Evolutionary conservation across 352 stramenopile genomes (phyloP).

Genomic region (Pythium plurisporium): DNA sequence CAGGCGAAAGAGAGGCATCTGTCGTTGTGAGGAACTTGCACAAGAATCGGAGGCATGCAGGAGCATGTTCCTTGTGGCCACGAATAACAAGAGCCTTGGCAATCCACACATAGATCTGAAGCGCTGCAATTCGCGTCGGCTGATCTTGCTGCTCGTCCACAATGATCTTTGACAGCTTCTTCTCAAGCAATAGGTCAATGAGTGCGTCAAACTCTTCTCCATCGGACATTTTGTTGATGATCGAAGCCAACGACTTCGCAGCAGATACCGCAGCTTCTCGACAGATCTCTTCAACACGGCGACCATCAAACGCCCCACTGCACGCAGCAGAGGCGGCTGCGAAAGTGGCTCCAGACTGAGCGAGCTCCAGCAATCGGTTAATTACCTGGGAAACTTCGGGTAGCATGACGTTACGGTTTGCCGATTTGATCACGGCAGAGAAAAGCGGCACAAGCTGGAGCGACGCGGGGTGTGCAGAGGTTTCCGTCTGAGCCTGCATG

Average conservation of each 20-base stretch:
- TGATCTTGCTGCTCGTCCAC: slow-evolving; percentile 33
- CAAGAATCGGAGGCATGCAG: slow-evolving; percentile 64
- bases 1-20: slow-evolving; percentile 22
- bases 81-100: slow-evolving; percentile 79
- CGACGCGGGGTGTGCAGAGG: slow-evolving; percentile 29
- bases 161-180: slow-evolving; percentile 61
- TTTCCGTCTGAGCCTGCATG: slow-evolving; percentile 26
- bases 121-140: slow-evolving; percentile 45
- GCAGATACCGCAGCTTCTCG: slow-evolving; percentile 53
- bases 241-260: slow-evolving; percentile 74
- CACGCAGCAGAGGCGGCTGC: slow-evolving; percentile 8
- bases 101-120: slow-evolving; percentile 85
- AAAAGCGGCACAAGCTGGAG: slow-evolving; percentile 77
- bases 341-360: slow-evolving; percentile 32
- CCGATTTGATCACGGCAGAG: slow-evolving; percentile 74
- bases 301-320: slow-evolving; percentile 1
- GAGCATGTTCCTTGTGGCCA: slow-evolving; percentile 63
- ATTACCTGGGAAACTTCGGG: slow-evolving; percentile 66
- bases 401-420: slow-evolving; percentile 48
- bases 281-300: slow-evolving; percentile 38
- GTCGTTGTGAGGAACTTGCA: slow-evolving; percentile 50
- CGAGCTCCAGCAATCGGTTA: slow-evolving; percentile 72
- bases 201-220: slow-evolving; percentile 73
- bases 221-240: slow-evolving; percentile 87
- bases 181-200: slow-evolving; percentile 60